A percentile compares a stretch with the other conserved stretches of the same genome.
Evolutionary conservation across 768 basidiomycete species (phyloP).

Genomic region (Boletellus emodensis): DNA sequence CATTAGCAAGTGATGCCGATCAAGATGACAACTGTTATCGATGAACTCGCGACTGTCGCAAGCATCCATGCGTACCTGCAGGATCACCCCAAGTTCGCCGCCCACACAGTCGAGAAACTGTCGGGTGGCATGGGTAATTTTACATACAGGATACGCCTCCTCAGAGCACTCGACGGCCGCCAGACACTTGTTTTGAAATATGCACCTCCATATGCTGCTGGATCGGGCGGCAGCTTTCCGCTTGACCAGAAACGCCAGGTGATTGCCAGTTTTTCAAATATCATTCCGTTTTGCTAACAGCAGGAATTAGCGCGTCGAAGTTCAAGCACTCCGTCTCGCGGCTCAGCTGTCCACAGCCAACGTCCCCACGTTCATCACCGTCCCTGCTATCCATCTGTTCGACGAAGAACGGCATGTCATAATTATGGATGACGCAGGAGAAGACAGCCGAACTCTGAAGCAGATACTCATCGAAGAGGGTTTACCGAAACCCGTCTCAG

Average conservation of each 20-base stretch:
- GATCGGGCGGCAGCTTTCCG: constrained; percentile 18
- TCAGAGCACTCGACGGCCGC: constrained; percentile 36
- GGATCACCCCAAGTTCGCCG: constrained; percentile 43
- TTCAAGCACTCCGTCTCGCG: constrained; percentile 47
- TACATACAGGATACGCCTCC: constrained; percentile 50
- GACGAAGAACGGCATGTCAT: constrained; percentile 49
- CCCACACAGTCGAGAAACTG: constrained; percentile 37
- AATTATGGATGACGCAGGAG: constrained; percentile 62
- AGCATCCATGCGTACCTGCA: constrained; percentile 42
- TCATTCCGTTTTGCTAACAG: constrained; percentile 3
- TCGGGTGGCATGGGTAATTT: constrained; percentile 56
- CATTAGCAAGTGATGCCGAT: background rate
- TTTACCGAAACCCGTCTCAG: constrained; percentile 26
- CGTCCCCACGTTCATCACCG: constrained; percentile 38
- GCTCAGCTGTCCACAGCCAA: constrained; percentile 29
- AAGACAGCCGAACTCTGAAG: constrained; percentile 36
- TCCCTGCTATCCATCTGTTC: constrained; percentile 47
- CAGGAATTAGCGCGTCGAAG: constrained; percentile 42
- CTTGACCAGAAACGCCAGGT: constrained; percentile 55
- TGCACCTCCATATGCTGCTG: constrained; percentile 42
- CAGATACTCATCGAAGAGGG: constrained; percentile 36
- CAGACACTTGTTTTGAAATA: constrained; percentile 58
- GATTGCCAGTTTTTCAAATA: constrained; percentile 2
- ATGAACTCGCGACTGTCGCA: constrained; percentile 28
- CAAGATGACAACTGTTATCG: constrained; percentile 14